These are phyloP conservation scores for Metarhizium album DNA, from an alignment of 2,329 filamentous ascomycete species.

Conservation along the genomic window DNA sequence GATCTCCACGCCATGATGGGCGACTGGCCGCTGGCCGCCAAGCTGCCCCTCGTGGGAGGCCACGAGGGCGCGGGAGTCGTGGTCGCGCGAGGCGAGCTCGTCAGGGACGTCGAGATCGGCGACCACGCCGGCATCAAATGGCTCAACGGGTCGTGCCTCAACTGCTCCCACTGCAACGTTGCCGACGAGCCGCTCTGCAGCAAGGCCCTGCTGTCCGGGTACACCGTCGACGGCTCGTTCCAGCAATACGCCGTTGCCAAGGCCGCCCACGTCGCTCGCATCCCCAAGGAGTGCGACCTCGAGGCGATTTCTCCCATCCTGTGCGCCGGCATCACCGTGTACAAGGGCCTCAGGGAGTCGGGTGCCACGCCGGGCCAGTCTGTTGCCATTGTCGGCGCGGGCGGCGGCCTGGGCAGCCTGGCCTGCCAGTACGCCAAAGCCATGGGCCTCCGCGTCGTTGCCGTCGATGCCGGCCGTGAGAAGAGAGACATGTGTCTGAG, in stretches of 20 bases:
- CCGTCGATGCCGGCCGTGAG: constrained; percentile 74
- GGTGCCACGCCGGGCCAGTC: constrained; percentile 62
- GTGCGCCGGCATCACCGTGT: constrained; percentile 79
- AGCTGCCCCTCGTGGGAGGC: constrained; percentile 77
- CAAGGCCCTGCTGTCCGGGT: constrained; percentile 68
- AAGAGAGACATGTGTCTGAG: constrained; percentile 60
- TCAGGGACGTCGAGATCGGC: constrained; percentile 68
- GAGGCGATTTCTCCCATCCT: constrained; percentile 71
- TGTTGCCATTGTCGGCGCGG: constrained; percentile 77
- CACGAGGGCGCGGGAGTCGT: constrained; percentile 73
- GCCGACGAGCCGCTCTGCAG: constrained; percentile 75
- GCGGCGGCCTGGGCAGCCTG: constrained; percentile 68
- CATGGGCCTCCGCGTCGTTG: constrained; percentile 74
- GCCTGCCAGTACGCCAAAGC: constrained; percentile 83
- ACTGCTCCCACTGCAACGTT: constrained; percentile 73
- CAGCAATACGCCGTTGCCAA: constrained; percentile 88
- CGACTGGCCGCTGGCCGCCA: constrained; percentile 78
- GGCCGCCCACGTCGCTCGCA: constrained; percentile 71
- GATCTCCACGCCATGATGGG: constrained; percentile 72
- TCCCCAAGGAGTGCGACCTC: constrained; percentile 66
- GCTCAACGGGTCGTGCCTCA: constrained; percentile 79
- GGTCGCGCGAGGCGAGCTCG: constrained; percentile 67
- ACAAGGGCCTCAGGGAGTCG: constrained; percentile 85
- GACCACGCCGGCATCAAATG: constrained; percentile 87
- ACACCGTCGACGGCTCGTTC: constrained; percentile 88